Percentiles rank a stretch among this genome's conserved stretches.
Conservation (phyloP, 169 alveolate species). For the Cryptosporidium ryanae region DNA sequence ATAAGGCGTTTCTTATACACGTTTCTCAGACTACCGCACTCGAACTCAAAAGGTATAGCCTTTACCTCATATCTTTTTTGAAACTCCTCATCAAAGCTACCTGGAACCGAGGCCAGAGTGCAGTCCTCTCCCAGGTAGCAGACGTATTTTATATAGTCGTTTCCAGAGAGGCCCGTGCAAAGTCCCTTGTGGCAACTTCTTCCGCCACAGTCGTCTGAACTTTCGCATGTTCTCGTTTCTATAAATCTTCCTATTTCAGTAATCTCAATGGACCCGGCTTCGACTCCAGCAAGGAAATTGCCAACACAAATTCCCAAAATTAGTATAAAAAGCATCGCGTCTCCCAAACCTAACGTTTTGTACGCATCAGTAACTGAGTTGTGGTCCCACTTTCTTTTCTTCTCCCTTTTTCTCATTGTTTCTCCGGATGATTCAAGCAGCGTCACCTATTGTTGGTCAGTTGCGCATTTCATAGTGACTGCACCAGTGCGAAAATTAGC, state of each 20-base stretch:
- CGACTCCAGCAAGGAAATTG: no score
- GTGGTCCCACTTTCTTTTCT: no score
- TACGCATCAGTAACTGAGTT: no score
- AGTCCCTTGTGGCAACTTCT: constrained; percentile 40
- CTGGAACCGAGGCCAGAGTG: constrained; percentile 28
- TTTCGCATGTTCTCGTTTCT: constrained; percentile 28
- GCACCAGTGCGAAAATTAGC: no score
- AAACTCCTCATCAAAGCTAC: not conserved
- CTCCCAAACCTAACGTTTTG: constrained; percentile 5
- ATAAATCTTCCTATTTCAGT: constrained; percentile 9
- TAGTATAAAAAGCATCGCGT: constrained; percentile 10
- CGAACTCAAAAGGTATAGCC: constrained; percentile 14
- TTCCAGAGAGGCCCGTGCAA: constrained; percentile 68
- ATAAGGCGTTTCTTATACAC: not conserved
- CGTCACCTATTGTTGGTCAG: no score
- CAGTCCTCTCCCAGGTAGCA: constrained; percentile 20
- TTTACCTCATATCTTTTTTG: constrained; percentile 25
- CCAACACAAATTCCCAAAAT: not conserved
- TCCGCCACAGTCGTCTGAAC: constrained; percentile 59
- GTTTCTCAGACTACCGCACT: not conserved
- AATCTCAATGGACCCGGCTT: not conserved
- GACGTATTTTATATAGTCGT: constrained; percentile 3
- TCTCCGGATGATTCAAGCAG: no score
- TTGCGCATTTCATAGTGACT: no score
- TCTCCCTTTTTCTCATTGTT: no score